A percentile compares a stretch with the other conserved stretches of the same genome.
These are phyloP conservation scores for Echinochloa phyllopogon DNA, from an alignment of 176 grass and related monocot genomes.

Conservation along the genomic window DNA sequence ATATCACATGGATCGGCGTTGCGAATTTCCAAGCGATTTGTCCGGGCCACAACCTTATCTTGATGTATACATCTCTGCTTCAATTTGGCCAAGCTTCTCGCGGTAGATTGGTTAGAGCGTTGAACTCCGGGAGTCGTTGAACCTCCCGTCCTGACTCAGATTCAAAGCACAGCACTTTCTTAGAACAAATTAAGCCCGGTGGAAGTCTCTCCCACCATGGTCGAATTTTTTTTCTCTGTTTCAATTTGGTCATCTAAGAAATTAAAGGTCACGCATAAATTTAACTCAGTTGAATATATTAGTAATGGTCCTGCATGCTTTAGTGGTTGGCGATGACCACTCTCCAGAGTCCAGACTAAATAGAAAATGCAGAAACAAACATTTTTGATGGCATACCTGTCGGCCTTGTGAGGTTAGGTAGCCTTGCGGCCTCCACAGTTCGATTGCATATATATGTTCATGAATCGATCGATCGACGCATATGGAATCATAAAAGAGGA, in stretches of 20 bases:
- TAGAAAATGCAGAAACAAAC: constrained; percentile 18
- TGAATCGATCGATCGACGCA: constrained; percentile 4
- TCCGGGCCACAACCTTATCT: background rate
- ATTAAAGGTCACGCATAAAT: background rate
- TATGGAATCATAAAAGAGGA: background rate
- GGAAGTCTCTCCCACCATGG: too few relatives aligned
- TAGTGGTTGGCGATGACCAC: constrained; percentile 48
- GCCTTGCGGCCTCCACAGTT: background rate
- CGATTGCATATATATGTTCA: background rate
- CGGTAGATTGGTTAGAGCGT: too few relatives aligned
- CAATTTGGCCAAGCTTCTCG: too few relatives aligned
- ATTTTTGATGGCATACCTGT: constrained; percentile 37
- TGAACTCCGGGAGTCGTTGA: too few relatives aligned
- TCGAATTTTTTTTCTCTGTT: too few relatives aligned
- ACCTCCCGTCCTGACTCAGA: too few relatives aligned
- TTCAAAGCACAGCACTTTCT: too few relatives aligned
- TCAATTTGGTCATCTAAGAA: background rate
- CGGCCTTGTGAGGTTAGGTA: constrained; percentile 45
- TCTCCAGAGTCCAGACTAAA: background rate
- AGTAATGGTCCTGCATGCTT: background rate
- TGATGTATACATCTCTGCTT: background rate
- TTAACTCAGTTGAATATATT: background rate
- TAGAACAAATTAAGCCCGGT: too few relatives aligned
- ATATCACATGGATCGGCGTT: constrained; percentile 16
- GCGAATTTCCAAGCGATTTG: background rate